phyloP scores from a whole-genome alignment of 441 rosid species.

The Populus hybrid region DNA sequence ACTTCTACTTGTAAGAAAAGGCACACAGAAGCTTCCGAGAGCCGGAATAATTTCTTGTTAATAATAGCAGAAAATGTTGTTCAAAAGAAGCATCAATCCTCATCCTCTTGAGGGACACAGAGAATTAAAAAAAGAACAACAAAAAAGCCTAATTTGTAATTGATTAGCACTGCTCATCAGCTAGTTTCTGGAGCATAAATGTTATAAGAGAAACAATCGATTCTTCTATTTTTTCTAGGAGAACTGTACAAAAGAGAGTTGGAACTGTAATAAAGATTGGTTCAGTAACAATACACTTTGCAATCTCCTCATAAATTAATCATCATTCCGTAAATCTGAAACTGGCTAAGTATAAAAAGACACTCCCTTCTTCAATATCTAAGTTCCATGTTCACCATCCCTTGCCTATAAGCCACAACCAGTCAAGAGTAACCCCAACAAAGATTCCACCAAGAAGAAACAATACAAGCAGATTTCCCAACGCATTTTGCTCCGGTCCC shows the following conservation, averaged over 20 bases:
- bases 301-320: not conserved
- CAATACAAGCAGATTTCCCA: slow-evolving; percentile 69
- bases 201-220: not conserved
- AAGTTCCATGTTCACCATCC: slow-evolving; percentile 35
- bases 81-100: not conserved
- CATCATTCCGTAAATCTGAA: not conserved
- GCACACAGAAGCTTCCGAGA: not conserved
- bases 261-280: not conserved
- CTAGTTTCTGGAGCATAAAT: not conserved
- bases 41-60: not conserved
- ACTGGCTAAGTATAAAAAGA: not conserved
- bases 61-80: no score
- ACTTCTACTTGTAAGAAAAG: not conserved
- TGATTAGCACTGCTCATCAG: not conserved
- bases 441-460: slow-evolving; percentile 70
- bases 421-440: slow-evolving; percentile 61
- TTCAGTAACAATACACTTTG: not conserved
- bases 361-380: not conserved
- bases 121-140: not conserved
- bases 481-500: slow-evolving; percentile 90
- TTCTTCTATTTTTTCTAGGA: not conserved
- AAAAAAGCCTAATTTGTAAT: not conserved
- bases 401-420: slow-evolving; percentile 85
- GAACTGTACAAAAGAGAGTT: not conserved
- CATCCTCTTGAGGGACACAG: not conserved